A percentile compares a stretch with the other conserved stretches of the same genome.
Evolutionary conservation across 1,284 basidiomycete species (phyloP).

Genomic region (Irpex sp.): DNA sequence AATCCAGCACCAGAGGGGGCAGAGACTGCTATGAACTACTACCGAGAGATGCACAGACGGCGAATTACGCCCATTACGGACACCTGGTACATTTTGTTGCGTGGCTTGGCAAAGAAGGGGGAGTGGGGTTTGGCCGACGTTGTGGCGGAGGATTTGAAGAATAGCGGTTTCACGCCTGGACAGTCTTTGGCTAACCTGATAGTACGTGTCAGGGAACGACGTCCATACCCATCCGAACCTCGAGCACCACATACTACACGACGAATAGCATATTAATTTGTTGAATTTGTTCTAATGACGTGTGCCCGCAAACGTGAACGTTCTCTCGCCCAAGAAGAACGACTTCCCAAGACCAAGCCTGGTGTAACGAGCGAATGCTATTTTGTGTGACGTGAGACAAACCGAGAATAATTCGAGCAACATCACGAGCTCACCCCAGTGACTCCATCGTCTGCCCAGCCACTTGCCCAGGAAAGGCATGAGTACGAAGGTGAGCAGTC

Average conservation of each 20-base stretch:
- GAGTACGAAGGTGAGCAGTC: slow-evolving; percentile 76
- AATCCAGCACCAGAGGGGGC: slow-evolving; percentile 45
- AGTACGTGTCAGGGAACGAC: slow-evolving; percentile 26
- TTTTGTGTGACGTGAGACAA: neutral
- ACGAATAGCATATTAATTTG: neutral
- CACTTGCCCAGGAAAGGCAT: slow-evolving; percentile 88
- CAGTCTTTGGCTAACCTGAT: slow-evolving; percentile 34
- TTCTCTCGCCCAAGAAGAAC: slow-evolving; percentile 56
- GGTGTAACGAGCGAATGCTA: slow-evolving; percentile 73
- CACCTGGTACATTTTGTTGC: slow-evolving; percentile 75
- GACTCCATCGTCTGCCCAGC: slow-evolving; percentile 81
- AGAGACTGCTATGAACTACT: slow-evolving; percentile 55
- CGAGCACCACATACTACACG: neutral
- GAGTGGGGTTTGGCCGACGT: slow-evolving; percentile 58
- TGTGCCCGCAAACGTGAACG: slow-evolving; percentile 1
- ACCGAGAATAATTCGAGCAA: slow-evolving; percentile 8
- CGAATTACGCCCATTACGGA: slow-evolving; percentile 51
- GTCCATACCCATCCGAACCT: neutral
- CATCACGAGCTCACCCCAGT: slow-evolving; percentile 64
- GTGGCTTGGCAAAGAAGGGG: slow-evolving; percentile 49
- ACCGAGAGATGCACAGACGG: slow-evolving; percentile 58
- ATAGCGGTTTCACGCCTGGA: slow-evolving; percentile 34
- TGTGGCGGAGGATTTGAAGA: slow-evolving; percentile 57
- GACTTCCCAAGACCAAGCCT: slow-evolving; percentile 62
- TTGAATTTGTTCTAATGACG: neutral